Percentiles rank a stretch among this genome's conserved stretches.
Conservation (phyloP, 2,329 filamentous ascomycete genomes). For the Penicillium corylophilum region DNA sequence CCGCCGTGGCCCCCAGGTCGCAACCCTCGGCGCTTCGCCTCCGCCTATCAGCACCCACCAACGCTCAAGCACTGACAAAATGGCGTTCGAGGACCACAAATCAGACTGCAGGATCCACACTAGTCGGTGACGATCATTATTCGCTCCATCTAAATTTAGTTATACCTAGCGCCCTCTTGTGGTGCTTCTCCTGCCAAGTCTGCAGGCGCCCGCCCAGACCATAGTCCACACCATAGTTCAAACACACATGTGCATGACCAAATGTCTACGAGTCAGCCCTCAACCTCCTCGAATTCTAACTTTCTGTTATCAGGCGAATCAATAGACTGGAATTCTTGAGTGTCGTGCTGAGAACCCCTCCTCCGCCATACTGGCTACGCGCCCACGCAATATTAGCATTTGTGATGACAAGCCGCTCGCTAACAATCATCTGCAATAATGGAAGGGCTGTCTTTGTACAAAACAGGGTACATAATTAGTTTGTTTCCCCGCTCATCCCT, state of each 20-base stretch:
- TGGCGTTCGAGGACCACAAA: constrained; percentile 5
- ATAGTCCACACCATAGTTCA: not conserved
- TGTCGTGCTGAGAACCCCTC: not conserved
- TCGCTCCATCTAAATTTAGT: constrained; percentile 14
- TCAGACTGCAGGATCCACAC: not conserved
- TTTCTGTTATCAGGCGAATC: constrained; percentile 5
- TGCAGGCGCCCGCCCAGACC: constrained; percentile 6
- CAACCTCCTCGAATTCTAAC: constrained; percentile 3
- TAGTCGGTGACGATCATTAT: not conserved
- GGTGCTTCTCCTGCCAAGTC: constrained; percentile 16
- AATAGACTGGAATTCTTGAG: not conserved
- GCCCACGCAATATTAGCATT: constrained; percentile 5
- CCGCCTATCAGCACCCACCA: constrained; percentile 16
- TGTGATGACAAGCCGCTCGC: constrained; percentile 17
- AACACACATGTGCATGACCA: not conserved
- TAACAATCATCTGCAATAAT: not conserved
- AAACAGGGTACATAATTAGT: not conserved
- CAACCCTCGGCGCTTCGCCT: constrained; percentile 19
- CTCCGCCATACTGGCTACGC: constrained; percentile 3
- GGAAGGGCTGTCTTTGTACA: not conserved
- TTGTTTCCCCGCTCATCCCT: not conserved
- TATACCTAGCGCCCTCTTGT: not conserved
- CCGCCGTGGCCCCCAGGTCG: constrained; percentile 12
- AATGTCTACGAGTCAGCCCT: constrained; percentile 2
- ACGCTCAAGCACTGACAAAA: not conserved